Conservation (phyloP, 1,139 yeast genomes). For the Yamadazyma epiphylla region DNA sequence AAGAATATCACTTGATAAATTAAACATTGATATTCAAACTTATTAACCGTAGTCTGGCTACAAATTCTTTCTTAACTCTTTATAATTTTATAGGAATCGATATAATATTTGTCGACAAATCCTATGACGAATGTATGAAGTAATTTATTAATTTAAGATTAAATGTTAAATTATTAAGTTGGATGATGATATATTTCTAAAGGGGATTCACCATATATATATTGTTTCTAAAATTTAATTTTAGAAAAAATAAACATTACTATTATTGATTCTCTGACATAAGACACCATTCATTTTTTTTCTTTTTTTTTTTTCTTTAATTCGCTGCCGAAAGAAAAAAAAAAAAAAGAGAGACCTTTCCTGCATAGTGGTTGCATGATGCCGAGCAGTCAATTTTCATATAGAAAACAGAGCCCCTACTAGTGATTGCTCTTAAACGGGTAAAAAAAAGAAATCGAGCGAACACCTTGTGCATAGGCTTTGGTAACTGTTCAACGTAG, state of each 20-base stretch:
- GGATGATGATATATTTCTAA: too few species aligned
- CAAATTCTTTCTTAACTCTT: too few species aligned
- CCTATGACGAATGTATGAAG: too few species aligned
- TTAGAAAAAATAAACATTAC: neutral
- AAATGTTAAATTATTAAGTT: too few species aligned
- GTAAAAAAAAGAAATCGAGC: neutral
- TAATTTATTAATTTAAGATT: too few species aligned
- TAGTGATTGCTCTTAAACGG: neutral
- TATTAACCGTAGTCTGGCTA: neutral
- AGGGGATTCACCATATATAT: neutral
- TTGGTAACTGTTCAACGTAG: neutral
- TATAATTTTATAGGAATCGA: too few species aligned
- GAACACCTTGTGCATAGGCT: neutral
- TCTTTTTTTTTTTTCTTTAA: too few species aligned
- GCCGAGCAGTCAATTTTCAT: neutral
- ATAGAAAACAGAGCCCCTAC: slow-evolving; percentile 1
- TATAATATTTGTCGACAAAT: too few species aligned
- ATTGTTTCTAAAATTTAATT: neutral
- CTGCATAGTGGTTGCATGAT: neutral
- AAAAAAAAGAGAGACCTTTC: too few species aligned
- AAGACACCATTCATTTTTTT: neutral
- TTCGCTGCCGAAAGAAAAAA: neutral
- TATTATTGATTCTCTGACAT: neutral
- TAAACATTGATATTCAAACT: slow-evolving; percentile 8
- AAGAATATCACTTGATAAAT: slow-evolving; percentile 11